Evolutionary conservation across 2,329 filamentous ascomycete genomes (phyloP).

Genomic region (Colletotrichum sp.): DNA sequence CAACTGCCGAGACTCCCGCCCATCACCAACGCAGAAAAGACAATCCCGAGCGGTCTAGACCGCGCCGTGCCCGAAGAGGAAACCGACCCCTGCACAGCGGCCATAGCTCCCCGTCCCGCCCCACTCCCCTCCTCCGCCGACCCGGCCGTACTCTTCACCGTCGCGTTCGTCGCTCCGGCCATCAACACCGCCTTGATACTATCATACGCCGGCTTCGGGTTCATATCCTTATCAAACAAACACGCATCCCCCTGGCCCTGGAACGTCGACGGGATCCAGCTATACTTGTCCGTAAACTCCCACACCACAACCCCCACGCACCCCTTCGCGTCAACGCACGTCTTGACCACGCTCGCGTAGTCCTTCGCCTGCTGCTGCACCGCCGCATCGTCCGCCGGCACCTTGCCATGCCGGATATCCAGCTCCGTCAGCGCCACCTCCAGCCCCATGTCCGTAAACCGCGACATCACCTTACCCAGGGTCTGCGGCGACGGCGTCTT

Average conservation of each 20-base stretch:
- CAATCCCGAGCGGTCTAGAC: not conserved
- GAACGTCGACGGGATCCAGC: constrained; percentile 44
- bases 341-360: constrained; percentile 43
- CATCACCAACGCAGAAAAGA: not conserved
- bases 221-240: constrained; percentile 39
- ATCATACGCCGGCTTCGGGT: constrained; percentile 44
- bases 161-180: not conserved
- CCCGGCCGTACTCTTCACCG: not conserved
- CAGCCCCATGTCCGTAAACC: constrained; percentile 52
- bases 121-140: not conserved
- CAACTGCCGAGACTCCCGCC: not conserved
- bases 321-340: constrained; percentile 36
- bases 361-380: constrained; percentile 54
- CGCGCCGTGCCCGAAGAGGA: not conserved
- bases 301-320: constrained; percentile 50
- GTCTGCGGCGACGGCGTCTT: constrained; percentile 46
- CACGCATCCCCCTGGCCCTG: constrained; percentile 40
- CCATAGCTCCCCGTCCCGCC: not conserved
- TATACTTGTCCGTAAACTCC: constrained; percentile 47
- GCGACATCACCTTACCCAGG: constrained; percentile 53
- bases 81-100: not conserved
- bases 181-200: constrained; percentile 37
- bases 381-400: constrained; percentile 61
- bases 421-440: constrained; percentile 72
- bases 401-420: constrained; percentile 65